Evolutionary conservation across 2,329 filamentous ascomycete species (phyloP), one percentile per base, ranked within the genome.

Genomic region (Nothophoma quercina): DNA sequence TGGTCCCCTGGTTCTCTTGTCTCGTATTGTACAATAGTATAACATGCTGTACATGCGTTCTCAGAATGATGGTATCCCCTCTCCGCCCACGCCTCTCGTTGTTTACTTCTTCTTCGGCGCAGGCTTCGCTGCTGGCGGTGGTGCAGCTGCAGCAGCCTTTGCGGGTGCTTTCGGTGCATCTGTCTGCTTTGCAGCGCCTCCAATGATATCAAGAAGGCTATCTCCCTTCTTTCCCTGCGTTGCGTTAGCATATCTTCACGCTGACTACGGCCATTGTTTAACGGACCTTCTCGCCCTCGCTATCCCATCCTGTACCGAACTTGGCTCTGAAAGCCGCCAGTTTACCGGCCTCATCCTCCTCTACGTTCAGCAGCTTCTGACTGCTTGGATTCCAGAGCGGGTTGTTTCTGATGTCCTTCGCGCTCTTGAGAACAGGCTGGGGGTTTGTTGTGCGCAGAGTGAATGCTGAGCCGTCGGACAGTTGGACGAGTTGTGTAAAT

Each of bases 401-500:
- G 68, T 90, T 88, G 81, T 98, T 99, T 67, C 91, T 87, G 35
- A 88, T 90, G 79, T 99, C 95, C 77, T 96, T 96, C 55, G 82
- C 83, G 44, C 78, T 81, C 60, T 80, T 79, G 75, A 87, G 86
- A 53, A 88, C 78, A 7, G 85, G 80, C 18, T 78, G 66, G 0
- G 91, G 90, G 9, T 85, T 90, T 9, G 90, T 91, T 19, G 90
- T 93, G 71, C 89, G 89, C 69, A 87, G 83, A 40, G 88, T 87
- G 77, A 86, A 98, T 55, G 93, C 89, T 68, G 86, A 90, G 65
- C 95, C 95, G 80, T 99, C 95, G 32, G 89, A 91, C 60, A 98
- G 88, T 46, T 92, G 93, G 63, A 99, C 83, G 55, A 99, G 85
- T 78, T 99, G 95, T n/a, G 93, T 97, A 82, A 97, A 98, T 63